Evolutionary conservation across 352 stramenopile genomes (phyloP), one percentile per base, ranked within the genome.

Genomic region (Pythium sp.): DNA sequence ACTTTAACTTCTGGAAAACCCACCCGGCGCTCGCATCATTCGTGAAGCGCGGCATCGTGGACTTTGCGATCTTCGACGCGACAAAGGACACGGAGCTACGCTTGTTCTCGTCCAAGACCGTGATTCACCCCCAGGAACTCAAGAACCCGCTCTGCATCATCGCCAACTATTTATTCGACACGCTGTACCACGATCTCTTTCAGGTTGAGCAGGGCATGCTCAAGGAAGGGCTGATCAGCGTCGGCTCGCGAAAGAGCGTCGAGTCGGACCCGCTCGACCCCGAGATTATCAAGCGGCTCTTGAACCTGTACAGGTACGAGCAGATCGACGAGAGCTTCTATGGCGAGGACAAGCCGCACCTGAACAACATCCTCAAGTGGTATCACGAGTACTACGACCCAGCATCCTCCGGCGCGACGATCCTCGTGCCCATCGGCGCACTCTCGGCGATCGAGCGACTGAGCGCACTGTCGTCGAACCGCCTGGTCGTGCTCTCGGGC

Each of bases 131-230:
- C 0, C 71, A 75, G 5, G 78, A 82, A 24, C 79, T 91, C 60
- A 79, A 77, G 18, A 98, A 98, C 60, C 92, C 93, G 0, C 70
- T 98, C 5, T 92, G 89, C 58, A 74, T 98, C 53, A 86, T 98
- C 60, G 93, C 94, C 53, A 98, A 98, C 72, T 98, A 98, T 73
- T 77, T 98, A 15, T 98, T 98, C 56, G 93, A 98, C 73, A 98
- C 94, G n/a, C 78, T 98, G 15, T 90, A 91, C 58, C 87, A 96
- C 68, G 91, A 98, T 41, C 77, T 96, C 9, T 97, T 97, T 62
- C 89, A 97, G 69, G 86, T 98, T 18, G 84, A 97, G 22, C 59
- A 76, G 12, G 90, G 91, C 7, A 67, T 89, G 2, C 69, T 98
- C 18, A 97, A 97, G 71, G 87, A 98, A 73, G 94, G 93, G 0